Base-by-base conservation (phyloP, 2,329 filamentous ascomycete genomes). In the Stagonosporopsis cucurbitacearum region DNA sequence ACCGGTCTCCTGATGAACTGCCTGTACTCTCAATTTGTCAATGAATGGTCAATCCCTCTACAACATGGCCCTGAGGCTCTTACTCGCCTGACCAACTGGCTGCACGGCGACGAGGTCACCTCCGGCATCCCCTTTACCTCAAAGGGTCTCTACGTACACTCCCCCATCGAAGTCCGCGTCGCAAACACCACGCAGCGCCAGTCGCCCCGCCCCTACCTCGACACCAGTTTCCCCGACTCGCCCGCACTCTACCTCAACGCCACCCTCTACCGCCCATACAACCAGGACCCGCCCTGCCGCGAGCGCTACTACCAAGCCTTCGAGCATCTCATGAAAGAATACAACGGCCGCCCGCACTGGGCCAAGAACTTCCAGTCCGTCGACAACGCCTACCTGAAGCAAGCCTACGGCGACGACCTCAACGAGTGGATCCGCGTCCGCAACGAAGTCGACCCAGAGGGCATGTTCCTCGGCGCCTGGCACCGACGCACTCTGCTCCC, bases 1-100 rank as follows among this genome's bases (percentile, higher is more conserved):
- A 81, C 88, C 61, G 94, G 92, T 12, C 84, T 98, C 41, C 82
- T 97, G 48, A 94, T 99, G 90, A 95, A 99, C 79, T 99, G 95
- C 70, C 84, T 98, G 6, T 99, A 97, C 80, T 94, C 90, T n/a
- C 95, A 99, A 72, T 96, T 92, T 68, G 95, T 99, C 63, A 97
- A 99, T 75, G 95, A 99, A 75, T 99, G 95, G 95, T 94, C 94
- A 0, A 84, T 99, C 6, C 94, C 95, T 1, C 82, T 99, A 1
- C 81, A 86, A 60, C 89, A 89, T 64, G 95, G 95, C 0, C 94
- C 94, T 13, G 93, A 97, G 76, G 93, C 92, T 7, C 85, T 99
- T 39, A 84, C 81, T 28, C 87, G 95, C 9, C 83, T 99, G 12
- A 90, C 88, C 35, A 89, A 90, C 43, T 99, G 95, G 95, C 82